Evolutionary conservation across 169 alveolate species (phyloP), one percentile per base, ranked within the genome.

Genomic region (Cryptosporidium felis): DNA sequence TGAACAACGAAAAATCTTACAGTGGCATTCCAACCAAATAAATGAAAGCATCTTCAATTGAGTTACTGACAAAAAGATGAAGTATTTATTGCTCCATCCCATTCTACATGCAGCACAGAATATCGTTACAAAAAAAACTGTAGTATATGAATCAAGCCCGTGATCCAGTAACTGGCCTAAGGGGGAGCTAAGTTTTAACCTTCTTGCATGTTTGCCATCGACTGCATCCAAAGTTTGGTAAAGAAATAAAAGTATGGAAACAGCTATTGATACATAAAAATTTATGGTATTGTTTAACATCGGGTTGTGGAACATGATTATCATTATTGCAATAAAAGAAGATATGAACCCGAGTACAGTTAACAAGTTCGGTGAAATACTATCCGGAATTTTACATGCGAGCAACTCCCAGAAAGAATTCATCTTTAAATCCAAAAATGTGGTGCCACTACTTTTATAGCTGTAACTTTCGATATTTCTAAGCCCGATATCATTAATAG

Each of bases 151-250:
- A 60, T 91, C 94, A 66, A 82, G 79, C 2, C 94, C 94, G 82
- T 91, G 94, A 66, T 91, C 94, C 21, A 91, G 56, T 41, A 91
- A 41, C 40, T 82, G 89, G 21, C 94, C 94, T n/a, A 91, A 63
- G 10, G 92, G 85, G 0, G 92, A 89, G 3, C 91, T 82, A 21
- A 66, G n/a, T 1, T 82, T 85, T 47, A 90, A 67, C 26, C 82
- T 91, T 42, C 94, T 49, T 30, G 94, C 92, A 36, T 82, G 92
- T 40, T 88, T 82, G 32, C 94, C 94, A 66, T 91, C 94, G 23
- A 80, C 79, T 45, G 81, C 82, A 62, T 91, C 94, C 16, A 90
- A 21, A 12, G 85, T 90, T 18, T 88, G 81, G 36, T 88, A 88
- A 21, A 88, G 21, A 23, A 80, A 88, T 26, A 80, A 65, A 45